Evolutionary conservation across 139 green algal species (phyloP).

Genomic region (Chlamydomonas applanata): DNA sequence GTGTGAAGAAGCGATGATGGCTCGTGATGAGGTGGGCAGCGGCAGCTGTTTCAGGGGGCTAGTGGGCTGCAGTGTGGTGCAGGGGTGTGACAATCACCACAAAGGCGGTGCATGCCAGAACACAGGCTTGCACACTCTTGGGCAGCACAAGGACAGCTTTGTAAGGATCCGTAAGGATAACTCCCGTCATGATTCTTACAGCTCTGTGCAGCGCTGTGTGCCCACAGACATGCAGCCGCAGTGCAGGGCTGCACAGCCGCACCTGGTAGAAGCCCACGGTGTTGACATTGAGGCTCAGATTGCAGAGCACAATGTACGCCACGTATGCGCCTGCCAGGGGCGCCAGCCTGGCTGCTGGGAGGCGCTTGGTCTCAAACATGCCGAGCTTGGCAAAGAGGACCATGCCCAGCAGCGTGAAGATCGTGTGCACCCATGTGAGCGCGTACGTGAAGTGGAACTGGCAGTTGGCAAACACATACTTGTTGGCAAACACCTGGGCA

Average conservation of each 20-base stretch:
- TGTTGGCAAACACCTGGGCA: slow-evolving; percentile 84
- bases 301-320: slow-evolving; percentile 86
- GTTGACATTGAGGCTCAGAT: slow-evolving; percentile 86
- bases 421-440: slow-evolving; percentile 83
- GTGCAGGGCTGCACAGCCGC: not conserved
- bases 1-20: too few relatives aligned
- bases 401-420: slow-evolving; percentile 67
- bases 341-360: slow-evolving; percentile 49
- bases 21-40: too few relatives aligned
- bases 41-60: too few relatives aligned
- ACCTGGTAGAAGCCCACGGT: slow-evolving; percentile 89
- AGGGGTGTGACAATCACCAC: too few relatives aligned
- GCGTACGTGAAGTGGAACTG: slow-evolving; percentile 77
- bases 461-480: slow-evolving; percentile 70
- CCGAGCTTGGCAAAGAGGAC: slow-evolving; percentile 18
- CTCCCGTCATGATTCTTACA: too few relatives aligned
- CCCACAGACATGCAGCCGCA: too few relatives aligned
- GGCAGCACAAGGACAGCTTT: too few relatives aligned
- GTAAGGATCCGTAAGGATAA: too few relatives aligned
- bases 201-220: too few relatives aligned
- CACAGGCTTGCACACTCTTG: too few relatives aligned
- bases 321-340: slow-evolving; percentile 80
- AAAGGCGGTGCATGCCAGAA: too few relatives aligned
- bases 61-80: too few relatives aligned
- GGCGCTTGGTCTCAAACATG: slow-evolving; percentile 63